phyloP scores from a whole-genome alignment of 2,329 filamentous ascomycete species.

The Berkeleyomyces basicola region DNA sequence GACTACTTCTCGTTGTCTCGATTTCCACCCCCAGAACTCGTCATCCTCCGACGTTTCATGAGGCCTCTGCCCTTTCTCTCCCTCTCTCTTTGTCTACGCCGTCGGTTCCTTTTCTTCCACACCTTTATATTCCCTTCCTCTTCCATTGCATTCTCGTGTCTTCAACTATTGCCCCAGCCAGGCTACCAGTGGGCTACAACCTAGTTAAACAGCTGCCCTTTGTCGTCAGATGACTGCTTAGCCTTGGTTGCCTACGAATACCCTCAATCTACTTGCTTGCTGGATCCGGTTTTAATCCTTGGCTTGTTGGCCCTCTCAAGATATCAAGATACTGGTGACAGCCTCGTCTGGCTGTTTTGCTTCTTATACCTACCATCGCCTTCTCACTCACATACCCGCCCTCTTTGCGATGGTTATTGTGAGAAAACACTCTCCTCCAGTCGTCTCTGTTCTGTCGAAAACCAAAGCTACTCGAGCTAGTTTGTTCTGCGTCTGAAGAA shows the following conservation, averaged over 20 bases:
- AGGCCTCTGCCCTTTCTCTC: not conserved
- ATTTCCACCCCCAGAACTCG: not conserved
- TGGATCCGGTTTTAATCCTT: not conserved
- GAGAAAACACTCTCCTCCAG: conserved; percentile 3
- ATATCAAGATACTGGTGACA: not conserved
- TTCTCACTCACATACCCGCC: not conserved
- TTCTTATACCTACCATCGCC: not conserved
- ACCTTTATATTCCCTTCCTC: not conserved
- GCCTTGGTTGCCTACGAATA: conserved; percentile 9
- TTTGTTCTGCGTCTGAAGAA: not conserved
- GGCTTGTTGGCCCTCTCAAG: not conserved
- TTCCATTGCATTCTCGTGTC: not conserved
- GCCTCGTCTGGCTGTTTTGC: not conserved
- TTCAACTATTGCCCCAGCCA: not conserved
- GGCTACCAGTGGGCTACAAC: not conserved
- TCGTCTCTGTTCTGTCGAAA: conserved; percentile 8
- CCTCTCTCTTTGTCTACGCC: not conserved
- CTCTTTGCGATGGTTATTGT: conserved; percentile 9
- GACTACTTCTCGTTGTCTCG: not conserved
- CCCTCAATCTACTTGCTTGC: not conserved
- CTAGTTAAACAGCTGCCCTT: not conserved
- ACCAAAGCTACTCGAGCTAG: not conserved
- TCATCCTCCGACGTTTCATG: not conserved
- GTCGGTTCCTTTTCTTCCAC: not conserved
- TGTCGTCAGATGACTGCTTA: conserved; percentile 11